Conservation (phyloP, 192 early-diverging fungal species). For the Obelidium mucronatum region DNA sequence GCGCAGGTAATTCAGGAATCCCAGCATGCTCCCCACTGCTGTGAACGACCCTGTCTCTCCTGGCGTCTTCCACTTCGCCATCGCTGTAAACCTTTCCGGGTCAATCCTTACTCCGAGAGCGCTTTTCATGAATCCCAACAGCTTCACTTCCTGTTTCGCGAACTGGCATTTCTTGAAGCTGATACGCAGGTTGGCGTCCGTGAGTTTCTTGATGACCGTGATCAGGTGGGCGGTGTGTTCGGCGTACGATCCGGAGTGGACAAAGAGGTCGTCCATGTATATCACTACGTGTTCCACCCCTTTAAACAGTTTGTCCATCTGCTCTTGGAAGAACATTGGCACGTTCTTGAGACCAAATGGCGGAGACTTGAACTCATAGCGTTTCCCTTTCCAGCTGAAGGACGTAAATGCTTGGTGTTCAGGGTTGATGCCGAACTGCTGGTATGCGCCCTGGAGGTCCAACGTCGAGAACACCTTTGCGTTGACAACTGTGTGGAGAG, state of each 20-base stretch:
- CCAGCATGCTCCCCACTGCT: not conserved
- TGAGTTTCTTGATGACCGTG: not conserved
- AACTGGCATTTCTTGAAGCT: not conserved
- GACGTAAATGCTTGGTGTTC: not conserved
- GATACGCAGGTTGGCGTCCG: not conserved
- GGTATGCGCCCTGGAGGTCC: slow-evolving; percentile 1
- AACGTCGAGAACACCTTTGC: not conserved
- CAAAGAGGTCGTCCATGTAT: not conserved
- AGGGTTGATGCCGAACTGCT: not conserved
- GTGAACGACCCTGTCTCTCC: not conserved
- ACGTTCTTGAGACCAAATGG: slow-evolving; percentile 5
- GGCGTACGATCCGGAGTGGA: not conserved
- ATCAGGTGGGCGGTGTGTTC: not conserved
- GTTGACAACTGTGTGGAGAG: not conserved
- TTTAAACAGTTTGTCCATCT: not conserved
- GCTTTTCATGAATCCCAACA: not conserved
- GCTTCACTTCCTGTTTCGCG: not conserved
- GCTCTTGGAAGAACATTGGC: slow-evolving; percentile 2
- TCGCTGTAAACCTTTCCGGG: not conserved
- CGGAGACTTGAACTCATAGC: not conserved
- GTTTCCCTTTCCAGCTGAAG: slow-evolving; percentile 7
- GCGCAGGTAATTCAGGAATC: not conserved
- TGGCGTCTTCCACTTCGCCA: slow-evolving; percentile 6
- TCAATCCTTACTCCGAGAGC: not conserved
- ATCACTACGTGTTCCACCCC: not conserved